Conservation (phyloP, 495 filamentous ascomycete genomes). For the Talaromyces liani region DNA sequence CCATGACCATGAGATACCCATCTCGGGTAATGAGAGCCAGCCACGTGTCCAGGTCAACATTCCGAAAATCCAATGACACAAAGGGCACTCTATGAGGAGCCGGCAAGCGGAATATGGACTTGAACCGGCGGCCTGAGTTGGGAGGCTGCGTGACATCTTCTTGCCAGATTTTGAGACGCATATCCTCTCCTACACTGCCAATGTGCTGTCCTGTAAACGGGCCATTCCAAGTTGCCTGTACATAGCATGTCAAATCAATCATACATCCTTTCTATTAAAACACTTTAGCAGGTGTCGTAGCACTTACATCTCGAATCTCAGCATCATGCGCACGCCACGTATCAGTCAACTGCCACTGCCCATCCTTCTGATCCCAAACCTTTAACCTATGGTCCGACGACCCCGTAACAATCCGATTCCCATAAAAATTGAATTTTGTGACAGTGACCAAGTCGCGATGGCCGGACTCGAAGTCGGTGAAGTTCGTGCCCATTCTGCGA, state of each 20-base stretch:
- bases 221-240: slow-evolving; percentile 72
- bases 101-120: slow-evolving; percentile 48
- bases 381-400: slow-evolving; percentile 91
- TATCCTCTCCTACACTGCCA: slow-evolving; percentile 73
- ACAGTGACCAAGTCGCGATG: slow-evolving; percentile 48
- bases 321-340: slow-evolving; percentile 88
- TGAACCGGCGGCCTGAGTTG: slow-evolving; percentile 70
- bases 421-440: slow-evolving; percentile 64
- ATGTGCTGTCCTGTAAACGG: slow-evolving; percentile 56
- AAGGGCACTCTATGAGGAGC: slow-evolving; percentile 54
- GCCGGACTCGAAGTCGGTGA: slow-evolving; percentile 61
- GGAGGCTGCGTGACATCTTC: slow-evolving; percentile 73
- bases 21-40: slow-evolving; percentile 77
- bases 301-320: slow-evolving; percentile 77
- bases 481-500: slow-evolving; percentile 36
- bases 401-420: slow-evolving; percentile 82
- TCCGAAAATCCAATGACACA: slow-evolving; percentile 75
- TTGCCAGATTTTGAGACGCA: slow-evolving; percentile 81
- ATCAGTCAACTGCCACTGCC: slow-evolving; percentile 72
- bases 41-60: slow-evolving; percentile 66
- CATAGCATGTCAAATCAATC: not conserved
- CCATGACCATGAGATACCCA: slow-evolving; percentile 70
- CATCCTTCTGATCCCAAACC: slow-evolving; percentile 79
- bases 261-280: slow-evolving; percentile 1
- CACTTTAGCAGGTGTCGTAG: not conserved